A percentile compares a stretch with the other conserved stretches of the same genome.
Conservation (phyloP, 495 filamentous ascomycete genomes). For the Penicillium steckii region DNA sequence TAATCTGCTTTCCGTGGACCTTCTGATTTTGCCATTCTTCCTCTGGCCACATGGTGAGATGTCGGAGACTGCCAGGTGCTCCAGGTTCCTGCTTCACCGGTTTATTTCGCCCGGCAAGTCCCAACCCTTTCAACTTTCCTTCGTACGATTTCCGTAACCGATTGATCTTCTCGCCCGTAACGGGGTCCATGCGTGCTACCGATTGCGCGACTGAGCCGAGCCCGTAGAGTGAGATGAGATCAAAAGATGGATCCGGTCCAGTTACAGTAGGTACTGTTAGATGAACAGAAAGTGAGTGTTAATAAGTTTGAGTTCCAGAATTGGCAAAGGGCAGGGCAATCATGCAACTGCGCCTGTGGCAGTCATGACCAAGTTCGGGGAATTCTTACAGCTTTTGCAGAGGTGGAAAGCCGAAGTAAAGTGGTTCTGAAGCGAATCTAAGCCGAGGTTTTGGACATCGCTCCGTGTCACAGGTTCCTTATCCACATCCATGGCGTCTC, state of each 20-base stretch:
- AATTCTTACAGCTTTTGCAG: conserved; percentile 51
- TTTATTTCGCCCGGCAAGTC: conserved; percentile 63
- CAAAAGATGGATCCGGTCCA: conserved; percentile 59
- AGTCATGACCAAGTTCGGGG: conserved; percentile 35
- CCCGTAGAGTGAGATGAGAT: conserved; percentile 63
- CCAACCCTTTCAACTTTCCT: conserved; percentile 61
- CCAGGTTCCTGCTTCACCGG: conserved; percentile 49
- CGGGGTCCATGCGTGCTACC: conserved; percentile 63
- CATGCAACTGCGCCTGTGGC: conserved; percentile 25
- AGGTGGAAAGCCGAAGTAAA: conserved; percentile 49
- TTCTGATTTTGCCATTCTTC: conserved; percentile 67
- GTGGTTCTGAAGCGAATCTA: conserved; percentile 47
- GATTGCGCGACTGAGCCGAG: conserved; percentile 59
- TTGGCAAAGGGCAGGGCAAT: conserved; percentile 24
- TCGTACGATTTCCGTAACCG: conserved; percentile 74
- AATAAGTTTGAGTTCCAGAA: conserved; percentile 39
- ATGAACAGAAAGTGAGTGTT: conserved; percentile 36
- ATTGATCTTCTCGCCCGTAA: conserved; percentile 70
- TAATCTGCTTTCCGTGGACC: conserved; percentile 59
- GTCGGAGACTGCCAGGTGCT: conserved; percentile 38
- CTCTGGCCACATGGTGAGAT: conserved; percentile 56
- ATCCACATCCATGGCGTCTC: conserved; percentile 43
- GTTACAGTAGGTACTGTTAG: conserved; percentile 43
- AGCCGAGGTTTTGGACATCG: conserved; percentile 26
- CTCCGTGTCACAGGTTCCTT: conserved; percentile 14